Conservation (phyloP, 345 rosid genomes). For the Linum tenue region DNA sequence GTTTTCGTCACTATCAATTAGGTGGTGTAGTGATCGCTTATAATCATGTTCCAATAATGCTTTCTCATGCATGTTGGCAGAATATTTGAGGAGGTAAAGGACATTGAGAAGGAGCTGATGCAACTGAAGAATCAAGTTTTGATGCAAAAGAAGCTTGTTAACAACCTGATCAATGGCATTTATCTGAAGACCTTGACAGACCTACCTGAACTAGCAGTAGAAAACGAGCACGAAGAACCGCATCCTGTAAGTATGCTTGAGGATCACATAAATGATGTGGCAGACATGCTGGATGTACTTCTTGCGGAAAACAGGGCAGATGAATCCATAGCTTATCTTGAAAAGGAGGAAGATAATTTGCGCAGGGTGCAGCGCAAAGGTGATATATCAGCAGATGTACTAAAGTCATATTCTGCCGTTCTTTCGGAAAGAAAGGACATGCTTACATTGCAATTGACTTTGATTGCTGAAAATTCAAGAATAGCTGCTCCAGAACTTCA, state of each 20-base stretch:
- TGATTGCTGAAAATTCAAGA: slow-evolving; percentile 44
- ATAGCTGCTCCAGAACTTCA: slow-evolving; percentile 45
- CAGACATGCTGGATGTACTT: slow-evolving; percentile 38
- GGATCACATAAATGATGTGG: slow-evolving; percentile 22
- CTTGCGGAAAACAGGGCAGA: slow-evolving; percentile 36
- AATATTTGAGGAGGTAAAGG: slow-evolving; percentile 39
- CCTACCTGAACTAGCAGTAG: slow-evolving; percentile 20
- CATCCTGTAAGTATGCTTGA: slow-evolving; percentile 21
- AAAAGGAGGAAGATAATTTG: slow-evolving; percentile 33
- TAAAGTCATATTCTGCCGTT: slow-evolving; percentile 23
- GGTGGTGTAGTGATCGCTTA: no score
- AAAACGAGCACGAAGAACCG: slow-evolving; percentile 24
- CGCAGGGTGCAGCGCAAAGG: slow-evolving; percentile 21
- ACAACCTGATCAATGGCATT: slow-evolving; percentile 32
- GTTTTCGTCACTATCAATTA: not conserved
- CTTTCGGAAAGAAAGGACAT: slow-evolving; percentile 35
- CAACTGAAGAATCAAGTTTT: slow-evolving; percentile 36
- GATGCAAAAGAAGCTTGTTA: slow-evolving; percentile 35
- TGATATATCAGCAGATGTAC: slow-evolving; percentile 10
- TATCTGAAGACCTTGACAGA: slow-evolving; percentile 25
- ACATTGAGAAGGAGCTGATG: slow-evolving; percentile 32
- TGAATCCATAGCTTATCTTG: slow-evolving; percentile 37
- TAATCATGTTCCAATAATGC: not conserved
- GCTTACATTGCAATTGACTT: slow-evolving; percentile 29
- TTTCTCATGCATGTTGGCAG: slow-evolving; percentile 18